Conservation (phyloP, 163 green algal species). For the Picocystis sp. region DNA sequence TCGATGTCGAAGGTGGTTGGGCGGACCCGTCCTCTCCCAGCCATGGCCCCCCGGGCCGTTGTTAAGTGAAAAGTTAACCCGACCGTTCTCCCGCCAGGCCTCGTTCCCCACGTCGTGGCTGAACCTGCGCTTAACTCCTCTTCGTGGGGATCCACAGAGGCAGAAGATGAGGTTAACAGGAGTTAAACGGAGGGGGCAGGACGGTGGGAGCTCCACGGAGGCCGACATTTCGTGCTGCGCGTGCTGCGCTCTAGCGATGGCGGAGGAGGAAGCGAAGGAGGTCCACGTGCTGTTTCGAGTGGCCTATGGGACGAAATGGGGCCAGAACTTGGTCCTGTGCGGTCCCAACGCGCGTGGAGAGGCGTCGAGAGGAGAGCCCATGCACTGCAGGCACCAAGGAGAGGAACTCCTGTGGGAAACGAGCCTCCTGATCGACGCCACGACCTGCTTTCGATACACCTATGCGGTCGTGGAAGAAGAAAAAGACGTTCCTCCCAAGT, state of each 20-base stretch:
- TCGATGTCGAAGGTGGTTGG: no score
- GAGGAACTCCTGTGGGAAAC: conserved; percentile 57
- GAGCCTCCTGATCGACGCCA: background rate
- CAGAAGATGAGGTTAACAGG: no score
- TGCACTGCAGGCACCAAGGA: conserved; percentile 44
- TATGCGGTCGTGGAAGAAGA: conserved; percentile 37
- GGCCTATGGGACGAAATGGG: conserved; percentile 51
- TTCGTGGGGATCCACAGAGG: no score
- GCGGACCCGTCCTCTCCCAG: no score
- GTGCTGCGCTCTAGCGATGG: conserved; percentile 1
- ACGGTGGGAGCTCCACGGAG: no score
- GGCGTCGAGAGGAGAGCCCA: conserved; percentile 19
- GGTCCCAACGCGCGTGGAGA: conserved; percentile 26
- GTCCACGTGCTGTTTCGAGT: conserved; percentile 32
- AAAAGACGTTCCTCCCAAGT: conserved; percentile 19
- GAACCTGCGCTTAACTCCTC: no score
- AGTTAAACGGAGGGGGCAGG: no score
- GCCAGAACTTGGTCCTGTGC: conserved; percentile 39
- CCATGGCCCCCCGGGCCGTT: no score
- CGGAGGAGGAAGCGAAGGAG: background rate
- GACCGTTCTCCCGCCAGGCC: no score
- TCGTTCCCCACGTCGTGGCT: no score
- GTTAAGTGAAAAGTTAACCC: no score
- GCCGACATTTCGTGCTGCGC: conserved; percentile 3
- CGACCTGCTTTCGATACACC: conserved; percentile 17